Percentiles rank a stretch among this genome's conserved stretches.
These are phyloP conservation scores for Epichloe baconii DNA, from an alignment of 2,329 filamentous ascomycete species.

Conservation along the genomic window DNA sequence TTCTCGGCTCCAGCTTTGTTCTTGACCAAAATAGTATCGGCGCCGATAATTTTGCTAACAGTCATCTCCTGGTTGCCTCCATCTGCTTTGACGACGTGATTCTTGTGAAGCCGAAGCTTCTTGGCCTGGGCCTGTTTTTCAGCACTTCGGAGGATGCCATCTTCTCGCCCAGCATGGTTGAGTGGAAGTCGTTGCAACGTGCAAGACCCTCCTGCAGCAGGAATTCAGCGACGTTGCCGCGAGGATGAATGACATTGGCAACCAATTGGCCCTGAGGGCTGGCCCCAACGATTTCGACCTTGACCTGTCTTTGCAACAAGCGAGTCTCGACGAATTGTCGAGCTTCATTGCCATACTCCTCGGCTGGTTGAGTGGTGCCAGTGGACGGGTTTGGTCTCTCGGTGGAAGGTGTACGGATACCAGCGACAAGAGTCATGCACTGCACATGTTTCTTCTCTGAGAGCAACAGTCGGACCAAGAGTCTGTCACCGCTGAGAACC, in stretches of 20 bases:
- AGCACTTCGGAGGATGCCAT: conserved; percentile 79
- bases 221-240: conserved; percentile 86
- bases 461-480: conserved; percentile 71
- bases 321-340: conserved; percentile 76
- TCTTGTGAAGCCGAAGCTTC: conserved; percentile 68
- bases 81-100: conserved; percentile 58
- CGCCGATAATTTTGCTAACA: conserved; percentile 74
- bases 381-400: conserved; percentile 69
- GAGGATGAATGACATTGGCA: conserved; percentile 73
- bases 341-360: conserved; percentile 83
- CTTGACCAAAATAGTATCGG: conserved; percentile 77
- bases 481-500: conserved; percentile 79
- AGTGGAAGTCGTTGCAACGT: conserved; percentile 90
- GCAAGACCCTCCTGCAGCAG: conserved; percentile 81
- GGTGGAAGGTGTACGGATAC: conserved; percentile 79
- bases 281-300: conserved; percentile 70
- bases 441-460: conserved; percentile 77
- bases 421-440: conserved; percentile 78
- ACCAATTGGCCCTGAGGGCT: conserved; percentile 90
- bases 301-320: conserved; percentile 73
- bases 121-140: conserved; percentile 73
- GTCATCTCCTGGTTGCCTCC: conserved; percentile 62
- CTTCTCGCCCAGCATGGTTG: conserved; percentile 74
- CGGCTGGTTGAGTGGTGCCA: conserved; percentile 68
- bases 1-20: conserved; percentile 78